Base-by-base conservation (phyloP, 202 grass and related monocot species). In the Brachypodium distachyon region DNA sequence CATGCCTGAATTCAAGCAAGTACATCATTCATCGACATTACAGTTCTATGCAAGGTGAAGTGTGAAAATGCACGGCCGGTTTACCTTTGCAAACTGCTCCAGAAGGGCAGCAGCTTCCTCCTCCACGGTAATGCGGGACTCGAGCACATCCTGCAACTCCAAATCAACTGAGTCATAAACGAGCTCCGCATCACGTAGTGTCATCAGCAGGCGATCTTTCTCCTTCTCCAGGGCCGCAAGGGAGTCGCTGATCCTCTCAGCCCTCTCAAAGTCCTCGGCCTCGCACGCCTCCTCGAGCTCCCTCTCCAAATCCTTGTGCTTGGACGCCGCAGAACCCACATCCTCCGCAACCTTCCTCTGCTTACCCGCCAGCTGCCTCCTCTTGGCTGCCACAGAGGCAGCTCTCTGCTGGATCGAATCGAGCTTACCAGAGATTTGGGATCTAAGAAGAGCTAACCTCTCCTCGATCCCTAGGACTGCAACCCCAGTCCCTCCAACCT, bases 221-320 rank as follows among this genome's bases (percentile, higher is more conserved):
- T 92, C 91, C 73, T 86, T 86, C 81, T 98, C 91, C 18, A 88
- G 39, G 0, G 74, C 73, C 0, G 77, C 89, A 9, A 95, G 85
- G 6, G 78, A 83, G 32, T 95, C 80, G 0, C 91, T 95, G 77
- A 98, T 89, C 65, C 60, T 87, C 85, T 98, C 96, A 0, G 96
- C 96, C 22, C 38, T 92, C 74, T 98, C 96, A 21, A 98, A 95
- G 61, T 92, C 91, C 63, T 98, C 96, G 0, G 91, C 64, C 65
- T 98, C 96, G 3, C 96, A 98, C 18, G 89, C 91, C 85, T 87
- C 82, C 87, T 98, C 91, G 23, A 98, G 59, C 77, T 98, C 89
- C 69, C 59, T 95, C 74, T 98, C 95, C 77, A 98, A 27, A 68
- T 92, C 95, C 73, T 86, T 92, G 53, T 92, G 86, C 53, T 56